Conservation (phyloP, 176 grass and related monocot species). For the Neostapfia colusana region DNA sequence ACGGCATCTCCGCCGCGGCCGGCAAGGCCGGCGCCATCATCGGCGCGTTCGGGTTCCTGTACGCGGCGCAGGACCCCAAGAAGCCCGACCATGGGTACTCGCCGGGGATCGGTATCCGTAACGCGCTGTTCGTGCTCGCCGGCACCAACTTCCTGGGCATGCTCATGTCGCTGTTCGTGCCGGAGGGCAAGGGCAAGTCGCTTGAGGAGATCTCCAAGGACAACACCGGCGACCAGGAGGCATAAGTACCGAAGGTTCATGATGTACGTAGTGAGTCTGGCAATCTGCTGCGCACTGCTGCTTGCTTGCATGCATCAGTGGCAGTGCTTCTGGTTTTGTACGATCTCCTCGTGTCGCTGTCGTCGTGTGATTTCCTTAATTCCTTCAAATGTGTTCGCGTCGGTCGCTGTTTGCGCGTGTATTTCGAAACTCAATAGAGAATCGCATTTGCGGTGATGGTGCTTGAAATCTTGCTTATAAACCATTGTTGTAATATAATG, state of each 20-base stretch:
- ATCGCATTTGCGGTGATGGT: too few species aligned
- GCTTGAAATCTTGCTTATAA: too few species aligned
- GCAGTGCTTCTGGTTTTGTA: not conserved
- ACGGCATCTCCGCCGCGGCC: slow-evolving; percentile 71
- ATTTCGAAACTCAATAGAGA: too few species aligned
- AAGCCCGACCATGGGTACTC: slow-evolving; percentile 52
- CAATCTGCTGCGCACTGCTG: too few species aligned
- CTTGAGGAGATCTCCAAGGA: slow-evolving; percentile 66
- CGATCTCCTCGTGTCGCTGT: too few species aligned
- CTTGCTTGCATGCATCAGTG: too few species aligned
- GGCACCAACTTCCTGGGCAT: slow-evolving; percentile 54
- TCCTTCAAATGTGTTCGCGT: too few species aligned
- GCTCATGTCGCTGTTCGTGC: slow-evolving; percentile 56
- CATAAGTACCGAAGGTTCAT: too few species aligned
- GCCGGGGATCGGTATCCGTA: slow-evolving; percentile 53
- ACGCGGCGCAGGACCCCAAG: slow-evolving; percentile 50
- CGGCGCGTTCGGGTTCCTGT: slow-evolving; percentile 76
- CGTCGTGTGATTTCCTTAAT: too few species aligned
- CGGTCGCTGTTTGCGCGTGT: too few species aligned
- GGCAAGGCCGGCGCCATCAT: too few species aligned
- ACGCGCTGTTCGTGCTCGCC: slow-evolving; percentile 66
- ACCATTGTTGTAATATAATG: too few species aligned
- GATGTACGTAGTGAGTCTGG: not conserved
- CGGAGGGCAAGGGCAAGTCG: slow-evolving; percentile 60
- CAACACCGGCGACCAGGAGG: slow-evolving; percentile 20